Conservation (phyloP, 2,329 filamentous ascomycete species). For the Xylariaceae sp. region DNA sequence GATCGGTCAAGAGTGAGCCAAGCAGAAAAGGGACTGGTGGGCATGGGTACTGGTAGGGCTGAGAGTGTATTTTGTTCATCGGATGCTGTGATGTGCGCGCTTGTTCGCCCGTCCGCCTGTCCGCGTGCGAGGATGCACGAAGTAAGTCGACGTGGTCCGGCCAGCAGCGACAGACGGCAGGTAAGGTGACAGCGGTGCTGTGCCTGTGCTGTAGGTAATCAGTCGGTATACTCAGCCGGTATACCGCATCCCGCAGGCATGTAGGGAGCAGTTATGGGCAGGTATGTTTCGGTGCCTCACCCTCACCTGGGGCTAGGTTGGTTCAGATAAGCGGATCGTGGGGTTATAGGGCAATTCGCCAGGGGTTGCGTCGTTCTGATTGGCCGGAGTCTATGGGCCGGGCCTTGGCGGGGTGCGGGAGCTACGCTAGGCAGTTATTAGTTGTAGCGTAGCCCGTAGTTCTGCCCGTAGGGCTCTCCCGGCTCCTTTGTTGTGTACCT, state of each 20-base stretch:
- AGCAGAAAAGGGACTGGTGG: background rate
- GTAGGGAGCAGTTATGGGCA: background rate
- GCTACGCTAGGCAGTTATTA: background rate
- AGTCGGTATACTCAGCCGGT: background rate
- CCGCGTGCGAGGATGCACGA: background rate
- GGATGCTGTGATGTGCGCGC: background rate
- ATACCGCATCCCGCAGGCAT: background rate
- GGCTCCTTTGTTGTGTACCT: no score
- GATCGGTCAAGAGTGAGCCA: background rate
- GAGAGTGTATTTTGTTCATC: background rate
- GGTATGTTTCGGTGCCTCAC: background rate
- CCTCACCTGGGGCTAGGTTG: background rate
- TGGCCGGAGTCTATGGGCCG: background rate
- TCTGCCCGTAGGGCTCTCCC: no score
- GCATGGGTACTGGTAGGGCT: background rate
- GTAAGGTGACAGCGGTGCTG: background rate
- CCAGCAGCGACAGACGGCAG: background rate
- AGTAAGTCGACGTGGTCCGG: background rate
- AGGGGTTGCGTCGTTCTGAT: background rate
- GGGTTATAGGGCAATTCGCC: background rate
- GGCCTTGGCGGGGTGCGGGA: background rate
- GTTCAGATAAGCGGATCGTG: background rate
- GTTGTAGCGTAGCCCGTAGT: no score
- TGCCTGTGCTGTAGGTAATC: background rate
- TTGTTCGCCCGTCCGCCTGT: no score